Conservation (phyloP, 176 grass and related monocot genomes). For the Microstegium vimineum region DNA sequence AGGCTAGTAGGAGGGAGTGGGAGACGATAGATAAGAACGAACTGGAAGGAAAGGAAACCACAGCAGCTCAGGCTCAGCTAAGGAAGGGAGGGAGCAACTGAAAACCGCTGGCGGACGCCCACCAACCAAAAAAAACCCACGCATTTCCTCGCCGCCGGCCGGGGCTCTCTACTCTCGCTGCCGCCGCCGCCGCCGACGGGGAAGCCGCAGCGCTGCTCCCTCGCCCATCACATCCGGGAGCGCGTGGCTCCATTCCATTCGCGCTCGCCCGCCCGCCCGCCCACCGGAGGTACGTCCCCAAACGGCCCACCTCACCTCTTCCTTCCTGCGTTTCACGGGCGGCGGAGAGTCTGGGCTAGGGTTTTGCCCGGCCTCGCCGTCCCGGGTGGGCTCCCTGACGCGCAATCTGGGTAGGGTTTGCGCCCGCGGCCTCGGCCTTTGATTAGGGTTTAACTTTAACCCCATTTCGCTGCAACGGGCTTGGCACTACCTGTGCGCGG, state of each 20-base stretch:
- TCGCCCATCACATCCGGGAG: neutral
- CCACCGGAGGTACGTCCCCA: constrained; percentile 15
- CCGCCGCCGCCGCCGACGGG: neutral
- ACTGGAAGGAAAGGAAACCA: too few species aligned
- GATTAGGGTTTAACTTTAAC: constrained; percentile 17
- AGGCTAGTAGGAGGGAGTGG: too few species aligned
- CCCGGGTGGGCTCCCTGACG: neutral
- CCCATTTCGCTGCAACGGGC: constrained; percentile 10
- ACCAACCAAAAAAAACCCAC: constrained; percentile 38
- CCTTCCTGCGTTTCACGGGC: neutral
- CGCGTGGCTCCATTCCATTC: neutral
- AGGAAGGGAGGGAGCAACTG: neutral
- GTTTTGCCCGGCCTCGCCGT: constrained; percentile 14
- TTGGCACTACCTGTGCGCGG: neutral
- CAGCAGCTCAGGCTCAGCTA: too few species aligned
- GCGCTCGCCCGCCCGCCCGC: neutral
- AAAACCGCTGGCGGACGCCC: constrained; percentile 21
- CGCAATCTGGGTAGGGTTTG: neutral
- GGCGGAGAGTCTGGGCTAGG: neutral
- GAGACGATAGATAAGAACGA: neutral
- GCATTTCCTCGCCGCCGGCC: constrained; percentile 18
- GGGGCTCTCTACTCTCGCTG: neutral
- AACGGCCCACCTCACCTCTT: neutral
- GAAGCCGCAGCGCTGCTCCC: neutral
- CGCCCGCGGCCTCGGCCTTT: neutral